Conservation (phyloP, 1,284 basidiomycete species). For the Hypsizygus ulmarius region DNA sequence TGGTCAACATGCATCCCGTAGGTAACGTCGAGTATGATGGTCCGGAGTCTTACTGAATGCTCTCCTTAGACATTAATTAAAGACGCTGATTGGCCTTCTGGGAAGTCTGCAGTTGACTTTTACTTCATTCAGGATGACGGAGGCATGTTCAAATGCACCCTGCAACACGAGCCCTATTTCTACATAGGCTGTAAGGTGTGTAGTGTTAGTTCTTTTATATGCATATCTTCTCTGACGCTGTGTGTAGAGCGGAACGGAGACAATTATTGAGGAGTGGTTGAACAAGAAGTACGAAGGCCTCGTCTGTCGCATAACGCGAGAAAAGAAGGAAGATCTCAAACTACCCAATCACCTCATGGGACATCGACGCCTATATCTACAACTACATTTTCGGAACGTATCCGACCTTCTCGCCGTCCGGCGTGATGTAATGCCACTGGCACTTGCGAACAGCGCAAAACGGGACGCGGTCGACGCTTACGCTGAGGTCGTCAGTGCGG, state of each 20-base stretch:
- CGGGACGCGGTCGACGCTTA: slow-evolving; percentile 96
- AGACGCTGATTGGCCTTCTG: slow-evolving; percentile 77
- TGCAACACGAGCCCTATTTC: slow-evolving; percentile 95
- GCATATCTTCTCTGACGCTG: slow-evolving; percentile 4
- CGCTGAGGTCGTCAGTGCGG: slow-evolving; percentile 92
- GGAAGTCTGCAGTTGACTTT: slow-evolving; percentile 91
- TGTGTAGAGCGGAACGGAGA: slow-evolving; percentile 79
- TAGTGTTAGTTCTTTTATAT: slow-evolving; percentile 12
- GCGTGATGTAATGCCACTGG: slow-evolving; percentile 87
- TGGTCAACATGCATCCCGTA: slow-evolving; percentile 98
- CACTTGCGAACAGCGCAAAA: slow-evolving; percentile 89
- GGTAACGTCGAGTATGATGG: slow-evolving; percentile 31
- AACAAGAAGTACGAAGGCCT: slow-evolving; percentile 91
- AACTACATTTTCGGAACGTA: slow-evolving; percentile 91
- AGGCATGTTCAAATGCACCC: slow-evolving; percentile 92
- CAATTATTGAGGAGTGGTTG: slow-evolving; percentile 94
- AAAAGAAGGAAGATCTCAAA: slow-evolving; percentile 92
- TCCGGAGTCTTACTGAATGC: background rate
- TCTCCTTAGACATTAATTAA: slow-evolving; percentile 75
- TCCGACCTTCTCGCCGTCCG: slow-evolving; percentile 88
- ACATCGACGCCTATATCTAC: slow-evolving; percentile 83
- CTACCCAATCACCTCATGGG: slow-evolving; percentile 97
- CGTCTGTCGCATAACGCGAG: slow-evolving; percentile 74
- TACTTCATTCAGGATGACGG: slow-evolving; percentile 99
- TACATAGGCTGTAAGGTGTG: slow-evolving; percentile 86